Percentiles rank a stretch among this genome's conserved stretches.
Evolutionary conservation across 139 green algal genomes (phyloP).

Genomic region (Nannochloris sp.): DNA sequence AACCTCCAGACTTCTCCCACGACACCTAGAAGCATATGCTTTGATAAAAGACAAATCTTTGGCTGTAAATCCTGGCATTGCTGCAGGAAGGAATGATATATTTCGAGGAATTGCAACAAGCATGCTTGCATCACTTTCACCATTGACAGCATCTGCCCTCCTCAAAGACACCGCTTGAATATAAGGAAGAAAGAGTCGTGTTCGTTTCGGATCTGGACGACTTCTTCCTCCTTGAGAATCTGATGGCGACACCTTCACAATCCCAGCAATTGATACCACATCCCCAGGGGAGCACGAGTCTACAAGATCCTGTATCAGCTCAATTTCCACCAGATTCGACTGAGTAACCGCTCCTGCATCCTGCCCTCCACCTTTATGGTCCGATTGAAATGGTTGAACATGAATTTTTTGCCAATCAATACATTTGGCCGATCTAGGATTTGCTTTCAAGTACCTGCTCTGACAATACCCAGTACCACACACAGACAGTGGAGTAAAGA

Average conservation of each 20-base stretch:
- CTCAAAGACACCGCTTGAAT: constrained; percentile 78
- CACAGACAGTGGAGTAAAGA: constrained; percentile 40
- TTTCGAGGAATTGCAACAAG: background rate
- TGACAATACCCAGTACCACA: constrained; percentile 60
- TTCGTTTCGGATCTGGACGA: constrained; percentile 26
- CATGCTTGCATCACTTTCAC: background rate
- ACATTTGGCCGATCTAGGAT: constrained; percentile 32
- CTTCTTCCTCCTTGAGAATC: constrained; percentile 11
- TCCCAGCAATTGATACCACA: constrained; percentile 62
- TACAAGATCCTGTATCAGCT: constrained; percentile 79
- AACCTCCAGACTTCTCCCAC: constrained; percentile 51
- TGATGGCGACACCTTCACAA: constrained; percentile 56
- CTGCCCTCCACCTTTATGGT: constrained; percentile 3
- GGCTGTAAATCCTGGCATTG: constrained; percentile 38
- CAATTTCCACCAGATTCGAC: constrained; percentile 62
- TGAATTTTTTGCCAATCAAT: constrained; percentile 78
- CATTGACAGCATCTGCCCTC: background rate
- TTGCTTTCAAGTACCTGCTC: constrained; percentile 50
- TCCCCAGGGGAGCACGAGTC: constrained; percentile 60
- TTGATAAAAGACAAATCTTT: constrained; percentile 78
- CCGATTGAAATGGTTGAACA: constrained; percentile 51
- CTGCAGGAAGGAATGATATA: constrained; percentile 15
- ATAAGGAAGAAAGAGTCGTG: constrained; percentile 80
- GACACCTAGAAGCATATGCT: constrained; percentile 56
- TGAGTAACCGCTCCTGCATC: constrained; percentile 30